phyloP scores from a whole-genome alignment of 2,329 filamentous ascomycete species.

The Hymenoscyphus scutula region DNA sequence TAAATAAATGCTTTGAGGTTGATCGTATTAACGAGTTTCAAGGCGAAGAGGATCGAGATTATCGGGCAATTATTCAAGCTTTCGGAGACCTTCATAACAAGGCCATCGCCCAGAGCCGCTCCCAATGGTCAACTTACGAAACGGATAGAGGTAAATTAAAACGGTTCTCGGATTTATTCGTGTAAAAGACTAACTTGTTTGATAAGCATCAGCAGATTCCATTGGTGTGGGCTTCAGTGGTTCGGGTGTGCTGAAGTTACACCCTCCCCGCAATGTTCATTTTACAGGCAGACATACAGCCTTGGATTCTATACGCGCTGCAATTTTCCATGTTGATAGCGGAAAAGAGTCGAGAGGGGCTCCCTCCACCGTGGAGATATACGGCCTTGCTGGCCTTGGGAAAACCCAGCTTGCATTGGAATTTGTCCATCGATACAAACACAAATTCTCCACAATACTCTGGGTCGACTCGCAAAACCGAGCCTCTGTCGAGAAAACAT shows the following conservation, averaged over 20 bases:
- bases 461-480: slow-evolving; percentile 4
- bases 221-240: neutral
- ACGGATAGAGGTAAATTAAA: neutral
- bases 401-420: slow-evolving; percentile 5
- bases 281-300: neutral
- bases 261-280: neutral
- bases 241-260: neutral
- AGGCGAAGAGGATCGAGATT: slow-evolving; percentile 1
- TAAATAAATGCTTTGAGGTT: neutral
- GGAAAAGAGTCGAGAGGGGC: neutral
- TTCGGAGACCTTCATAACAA: neutral
- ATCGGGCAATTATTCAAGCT: neutral
- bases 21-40: neutral
- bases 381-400: neutral
- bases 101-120: neutral
- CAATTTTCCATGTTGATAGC: neutral
- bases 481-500: neutral
- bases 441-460: slow-evolving; percentile 2
- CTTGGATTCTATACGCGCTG: neutral
- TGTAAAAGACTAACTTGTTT: neutral
- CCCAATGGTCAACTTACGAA: neutral
- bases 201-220: neutral
- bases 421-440: slow-evolving; percentile 5
- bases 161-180: neutral
- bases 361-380: slow-evolving; percentile 3